Evolutionary conservation across 805 yeast species (phyloP), one percentile per base, ranked within the genome.

Genomic region (Candida suzukii): DNA sequence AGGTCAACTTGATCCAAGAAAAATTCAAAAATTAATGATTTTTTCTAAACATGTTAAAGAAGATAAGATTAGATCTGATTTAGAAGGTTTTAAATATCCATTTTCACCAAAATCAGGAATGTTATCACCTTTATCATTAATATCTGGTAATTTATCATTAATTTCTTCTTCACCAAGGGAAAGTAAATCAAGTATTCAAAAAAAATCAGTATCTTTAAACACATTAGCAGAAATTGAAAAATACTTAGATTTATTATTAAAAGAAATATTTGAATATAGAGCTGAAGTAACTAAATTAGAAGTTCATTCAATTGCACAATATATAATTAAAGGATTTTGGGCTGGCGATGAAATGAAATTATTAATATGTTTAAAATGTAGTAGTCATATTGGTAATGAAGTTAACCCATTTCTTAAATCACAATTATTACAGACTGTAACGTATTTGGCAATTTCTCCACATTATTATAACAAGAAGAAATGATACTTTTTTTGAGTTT

Each of bases 271-370:
- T 29, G 20, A n/a, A 6, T 4, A 17, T 6, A 29, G 12, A n/a
- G 11, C 8, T 5, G 19, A 29, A 25, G 11, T 24, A 9, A 35
- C 20, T 3, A 26, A 24, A 4, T 17, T 17, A 16, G 9, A 34
- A 22, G 41, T 60, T 27, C 46, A 49, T 19, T 59, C 63, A 11
- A 39, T 60, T 25, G 44, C 56, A 1, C 60, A 57, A 14, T 60
- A 59, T 37, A 47, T 60, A n/a, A 44, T 58, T 24, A 58, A 57
- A 39, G 57, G 56, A 36, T 56, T 50, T 40, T 60, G 62, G 60
- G 45, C 48, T 12, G 52, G 51, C 36, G 45, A 49, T 21, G 41
- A 48, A 8, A 51, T 53, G 3, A 45, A 51, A 3, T 46, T 59
- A 17, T 56, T 48, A 40, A 45, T 45, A 34, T 54, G 49, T 39